Conservation (phyloP, 306 rosid species). For the Nissolia schottii region DNA sequence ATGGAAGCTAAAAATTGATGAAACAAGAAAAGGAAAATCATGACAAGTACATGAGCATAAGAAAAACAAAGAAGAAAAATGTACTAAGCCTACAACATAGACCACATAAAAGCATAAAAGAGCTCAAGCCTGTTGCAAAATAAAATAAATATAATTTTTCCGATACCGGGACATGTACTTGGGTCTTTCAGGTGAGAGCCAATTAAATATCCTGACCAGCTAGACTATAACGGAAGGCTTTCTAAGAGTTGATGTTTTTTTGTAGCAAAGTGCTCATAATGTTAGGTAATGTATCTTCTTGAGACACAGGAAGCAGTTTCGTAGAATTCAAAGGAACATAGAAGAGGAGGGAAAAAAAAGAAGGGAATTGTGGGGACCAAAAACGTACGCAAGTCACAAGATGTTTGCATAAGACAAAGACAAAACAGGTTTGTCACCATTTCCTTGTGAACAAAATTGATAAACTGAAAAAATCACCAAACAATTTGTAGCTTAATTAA, state of each 20-base stretch:
- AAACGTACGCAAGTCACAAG: not conserved
- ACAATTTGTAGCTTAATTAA: not conserved
- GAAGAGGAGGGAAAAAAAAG: not conserved
- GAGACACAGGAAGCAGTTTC: not conserved
- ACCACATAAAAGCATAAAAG: too few species aligned
- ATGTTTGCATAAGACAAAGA: not conserved
- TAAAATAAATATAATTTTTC: not conserved
- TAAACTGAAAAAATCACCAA: not conserved
- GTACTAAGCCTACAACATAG: too few species aligned
- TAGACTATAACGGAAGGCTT: constrained; percentile 11
- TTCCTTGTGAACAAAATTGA: not conserved
- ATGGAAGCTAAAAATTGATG: too few species aligned
- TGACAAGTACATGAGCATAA: too few species aligned
- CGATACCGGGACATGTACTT: constrained; percentile 14
- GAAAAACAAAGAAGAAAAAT: too few species aligned
- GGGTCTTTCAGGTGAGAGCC: constrained; percentile 22
- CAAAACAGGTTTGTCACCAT: not conserved
- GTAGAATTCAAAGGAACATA: not conserved
- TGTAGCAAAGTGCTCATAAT: not conserved
- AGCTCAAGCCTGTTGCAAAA: not conserved
- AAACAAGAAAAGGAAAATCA: too few species aligned
- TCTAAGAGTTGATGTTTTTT: too few species aligned
- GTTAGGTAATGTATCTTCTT: not conserved
- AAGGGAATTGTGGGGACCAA: not conserved
- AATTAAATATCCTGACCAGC: constrained; percentile 20